Base-by-base conservation (phyloP, 805 yeast genomes). In the Nakazawaea holstii region DNA sequence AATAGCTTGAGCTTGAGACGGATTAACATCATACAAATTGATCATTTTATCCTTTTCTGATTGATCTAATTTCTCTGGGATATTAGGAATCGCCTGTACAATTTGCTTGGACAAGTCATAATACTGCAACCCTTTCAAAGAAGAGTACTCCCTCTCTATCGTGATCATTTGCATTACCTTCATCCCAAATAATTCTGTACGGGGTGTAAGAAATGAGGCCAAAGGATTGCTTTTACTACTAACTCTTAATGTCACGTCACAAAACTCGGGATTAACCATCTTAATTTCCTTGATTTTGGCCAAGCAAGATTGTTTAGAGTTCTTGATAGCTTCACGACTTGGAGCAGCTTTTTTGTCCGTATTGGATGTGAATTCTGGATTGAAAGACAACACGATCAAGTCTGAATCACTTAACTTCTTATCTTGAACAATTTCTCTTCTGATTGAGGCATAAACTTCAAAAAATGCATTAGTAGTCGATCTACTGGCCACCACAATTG, bases 1-100 rank as follows among this genome's bases (percentile, higher is more conserved):
- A 49, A 94, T 87, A 0, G 99, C 99, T 29, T 67, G 73, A 0
- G 98, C 98, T 65, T 94, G 99, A 0, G 99, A 92, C 27, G 76
- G 73, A 65, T 95, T 94, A 33, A 91, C 85, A 17, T 74, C 70
- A 55, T 80, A 84, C 8, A 71, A 59, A 5, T 57, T 55, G 48
- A 76, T 75, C 46, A 84, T 73, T 17, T 64, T 57, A 1, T 59
- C 54, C 6, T 81, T 59, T 15, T 72, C 73, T 2, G 61, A 65
- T 0, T 53, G 41, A 15, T 72, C 71, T 8, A 74, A 56, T 0
- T 51, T 53, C 1, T 57, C 55, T 0, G 80, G 73, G 2, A 57
- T 53, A 2, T 77, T 69, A 0, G 96, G 90, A 39, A 65, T 62
- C 0, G 95, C 97, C 8, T 68, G 59, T 8, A 90, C 61, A 38